These are phyloP conservation scores for Davidsoniella virescens DNA, from an alignment of 2,329 filamentous ascomycete genomes.

Conservation along the genomic window DNA sequence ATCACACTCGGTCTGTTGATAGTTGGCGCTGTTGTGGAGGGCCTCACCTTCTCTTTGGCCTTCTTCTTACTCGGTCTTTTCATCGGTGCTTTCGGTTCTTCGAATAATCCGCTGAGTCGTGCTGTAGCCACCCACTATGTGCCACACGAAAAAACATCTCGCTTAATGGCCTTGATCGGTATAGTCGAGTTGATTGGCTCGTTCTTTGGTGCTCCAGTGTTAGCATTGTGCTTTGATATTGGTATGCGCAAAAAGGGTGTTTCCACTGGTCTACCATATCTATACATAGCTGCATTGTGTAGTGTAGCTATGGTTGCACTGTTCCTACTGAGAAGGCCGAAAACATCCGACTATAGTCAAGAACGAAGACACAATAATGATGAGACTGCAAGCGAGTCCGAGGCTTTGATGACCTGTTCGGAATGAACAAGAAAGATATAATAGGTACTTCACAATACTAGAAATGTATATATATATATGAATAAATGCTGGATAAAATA, in stretches of 20 bases:
- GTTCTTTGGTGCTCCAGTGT: conserved; percentile 25
- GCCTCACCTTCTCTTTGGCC: conserved; percentile 19
- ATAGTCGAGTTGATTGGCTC: conserved; percentile 25
- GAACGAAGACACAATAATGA: conserved; percentile 13
- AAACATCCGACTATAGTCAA: conserved; percentile 12
- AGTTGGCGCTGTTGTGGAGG: conserved; percentile 21
- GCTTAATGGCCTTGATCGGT: conserved; percentile 26
- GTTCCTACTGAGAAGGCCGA: conserved; percentile 21
- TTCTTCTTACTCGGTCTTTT: conserved; percentile 24
- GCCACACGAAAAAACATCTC: conserved; percentile 22
- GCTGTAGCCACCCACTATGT: conserved; percentile 27
- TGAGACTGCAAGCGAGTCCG: background rate
- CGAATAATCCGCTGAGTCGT: conserved; percentile 23
- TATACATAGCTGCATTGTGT: conserved; percentile 23
- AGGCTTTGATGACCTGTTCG: background rate
- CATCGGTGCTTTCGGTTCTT: conserved; percentile 24
- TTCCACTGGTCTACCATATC: conserved; percentile 25
- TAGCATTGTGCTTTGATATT: conserved; percentile 24
- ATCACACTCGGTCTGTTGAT: conserved; percentile 21
- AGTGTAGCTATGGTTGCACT: conserved; percentile 18
- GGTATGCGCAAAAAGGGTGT: conserved; percentile 22
- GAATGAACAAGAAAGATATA: background rate
- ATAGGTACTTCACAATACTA: background rate
- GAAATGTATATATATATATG: background rate
- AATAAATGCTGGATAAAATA: background rate